Evolutionary conservation across 2,329 filamentous ascomycete genomes (phyloP), one percentile per base, ranked within the genome.

Genomic region (Fusarium goolgardi): DNA sequence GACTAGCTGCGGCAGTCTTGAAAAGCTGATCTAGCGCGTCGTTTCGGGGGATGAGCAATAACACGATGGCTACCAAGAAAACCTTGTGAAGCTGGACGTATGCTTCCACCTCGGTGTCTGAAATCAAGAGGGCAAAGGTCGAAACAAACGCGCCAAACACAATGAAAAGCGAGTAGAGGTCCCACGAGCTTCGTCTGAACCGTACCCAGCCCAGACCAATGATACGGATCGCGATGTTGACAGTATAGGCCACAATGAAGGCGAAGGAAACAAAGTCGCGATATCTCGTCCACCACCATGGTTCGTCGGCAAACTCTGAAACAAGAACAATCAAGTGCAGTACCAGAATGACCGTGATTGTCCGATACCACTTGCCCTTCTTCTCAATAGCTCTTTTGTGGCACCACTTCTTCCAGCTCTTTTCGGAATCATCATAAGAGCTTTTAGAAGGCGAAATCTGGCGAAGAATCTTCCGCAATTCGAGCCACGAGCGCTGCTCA

Each of bases 11-110:
- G 0, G 95, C 96, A 3, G 96, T 99, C 79, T 99, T 99, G 88
- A 99, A 99, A 0, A 99, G 88, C 77, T 99, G 96, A 76, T 99
- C 96, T 23, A 99, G 86, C 50, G 97, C 94, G 73, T 99, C 96
- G 77, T 99, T 99, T 52, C 96, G 88, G 2, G 96, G 96, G 64
- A 99, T 99, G 34, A 99, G 86, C 52, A 99, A 84, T 11, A 98
- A 85, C 4, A 96, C 90, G 55, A 98, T 91, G 11, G 93, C 91
- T 21, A 98, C 96, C 32, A 99, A 85, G 78, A 97, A 97, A 63
- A 97, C 87, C 79, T 99, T 99, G 83, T 98, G 94, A 32, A 97
- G 81, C 79, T 94, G 92, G 34, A 90, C 84, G 71, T 95, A 93
- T 3, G 85, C 83, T 53, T 87, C 84, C n/a, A 85, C 81, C 51